phyloP scores from a whole-genome alignment of 2,329 filamentous ascomycete species.

The Paraphoma chrysanthemicola region DNA sequence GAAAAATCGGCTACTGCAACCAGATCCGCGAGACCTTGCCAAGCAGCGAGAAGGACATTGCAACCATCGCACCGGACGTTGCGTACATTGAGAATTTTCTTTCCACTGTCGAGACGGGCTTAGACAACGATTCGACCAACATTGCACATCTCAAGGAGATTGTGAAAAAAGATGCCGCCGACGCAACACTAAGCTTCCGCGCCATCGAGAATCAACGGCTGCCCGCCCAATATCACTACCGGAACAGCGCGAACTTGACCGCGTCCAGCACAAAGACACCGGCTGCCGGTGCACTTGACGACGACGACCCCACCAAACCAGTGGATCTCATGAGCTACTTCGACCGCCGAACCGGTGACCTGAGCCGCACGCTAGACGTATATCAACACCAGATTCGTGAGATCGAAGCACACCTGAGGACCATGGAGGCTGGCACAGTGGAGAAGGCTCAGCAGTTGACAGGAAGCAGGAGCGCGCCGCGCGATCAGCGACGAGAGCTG shows the following conservation, averaged over 20 bases:
- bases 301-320: constrained; percentile 45
- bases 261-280: constrained; percentile 37
- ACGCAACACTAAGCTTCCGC: constrained; percentile 75
- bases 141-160: constrained; percentile 64
- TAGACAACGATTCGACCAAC: constrained; percentile 68
- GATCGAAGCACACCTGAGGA: constrained; percentile 57
- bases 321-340: constrained; percentile 58
- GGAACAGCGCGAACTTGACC: constrained; percentile 48
- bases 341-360: constrained; percentile 47
- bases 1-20: constrained; percentile 77
- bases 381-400: constrained; percentile 55
- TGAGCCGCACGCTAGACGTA: constrained; percentile 47
- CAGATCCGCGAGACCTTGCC: constrained; percentile 74
- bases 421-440: constrained; percentile 54
- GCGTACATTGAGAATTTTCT: constrained; percentile 67
- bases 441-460: constrained; percentile 53
- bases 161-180: constrained; percentile 70
- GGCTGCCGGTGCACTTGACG: constrained; percentile 42
- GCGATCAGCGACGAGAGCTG: constrained; percentile 53
- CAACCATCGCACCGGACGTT: constrained; percentile 70
- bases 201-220: constrained; percentile 77
- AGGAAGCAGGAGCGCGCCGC: constrained; percentile 40
- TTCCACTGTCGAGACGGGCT: constrained; percentile 67
- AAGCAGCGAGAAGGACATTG: constrained; percentile 67
- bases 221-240: constrained; percentile 68